phyloP scores from a whole-genome alignment of 2,329 filamentous ascomycete genomes.

The Macroventuria anomochaeta region DNA sequence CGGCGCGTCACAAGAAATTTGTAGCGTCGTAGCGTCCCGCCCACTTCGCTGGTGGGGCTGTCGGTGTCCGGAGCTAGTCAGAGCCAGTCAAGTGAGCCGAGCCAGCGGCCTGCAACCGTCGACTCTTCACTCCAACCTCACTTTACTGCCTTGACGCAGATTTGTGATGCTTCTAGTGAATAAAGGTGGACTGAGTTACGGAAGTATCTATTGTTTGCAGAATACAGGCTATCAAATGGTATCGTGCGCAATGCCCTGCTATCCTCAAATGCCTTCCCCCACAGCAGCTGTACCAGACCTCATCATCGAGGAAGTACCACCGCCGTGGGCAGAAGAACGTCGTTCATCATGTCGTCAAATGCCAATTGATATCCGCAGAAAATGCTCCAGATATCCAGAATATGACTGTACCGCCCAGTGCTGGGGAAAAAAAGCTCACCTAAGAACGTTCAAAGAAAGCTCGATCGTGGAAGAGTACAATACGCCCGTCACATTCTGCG shows the following conservation, averaged over 20 bases:
- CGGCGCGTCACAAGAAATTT: constrained; percentile 43
- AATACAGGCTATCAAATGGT: constrained; percentile 45
- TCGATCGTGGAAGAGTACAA: background rate
- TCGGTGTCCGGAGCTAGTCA: background rate
- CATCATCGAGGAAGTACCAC: constrained; percentile 39
- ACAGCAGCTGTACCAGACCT: constrained; percentile 26
- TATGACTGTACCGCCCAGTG: constrained; percentile 37
- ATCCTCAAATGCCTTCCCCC: constrained; percentile 42
- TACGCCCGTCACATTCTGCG: constrained; percentile 40
- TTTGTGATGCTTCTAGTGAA: background rate
- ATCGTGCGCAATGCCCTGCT: constrained; percentile 44
- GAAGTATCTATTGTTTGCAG: constrained; percentile 21
- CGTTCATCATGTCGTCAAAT: constrained; percentile 45
- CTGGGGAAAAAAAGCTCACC: constrained; percentile 17
- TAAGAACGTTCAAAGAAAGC: background rate
- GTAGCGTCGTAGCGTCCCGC: constrained; percentile 31
- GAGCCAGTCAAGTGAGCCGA: constrained; percentile 16
- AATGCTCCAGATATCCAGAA: constrained; percentile 43
- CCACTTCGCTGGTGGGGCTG: constrained; percentile 14
- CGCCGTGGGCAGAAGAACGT: constrained; percentile 16
- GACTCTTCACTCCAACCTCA: constrained; percentile 23
- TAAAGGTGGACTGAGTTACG: background rate
- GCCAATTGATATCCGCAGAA: constrained; percentile 41
- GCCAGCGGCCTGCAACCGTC: constrained; percentile 5
- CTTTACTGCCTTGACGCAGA: constrained; percentile 3